Evolutionary conservation across 371 early-diverging fungal genomes (phyloP), one percentile per base, ranked within the genome.

Genomic region (Dichotomocladium elegans): DNA sequence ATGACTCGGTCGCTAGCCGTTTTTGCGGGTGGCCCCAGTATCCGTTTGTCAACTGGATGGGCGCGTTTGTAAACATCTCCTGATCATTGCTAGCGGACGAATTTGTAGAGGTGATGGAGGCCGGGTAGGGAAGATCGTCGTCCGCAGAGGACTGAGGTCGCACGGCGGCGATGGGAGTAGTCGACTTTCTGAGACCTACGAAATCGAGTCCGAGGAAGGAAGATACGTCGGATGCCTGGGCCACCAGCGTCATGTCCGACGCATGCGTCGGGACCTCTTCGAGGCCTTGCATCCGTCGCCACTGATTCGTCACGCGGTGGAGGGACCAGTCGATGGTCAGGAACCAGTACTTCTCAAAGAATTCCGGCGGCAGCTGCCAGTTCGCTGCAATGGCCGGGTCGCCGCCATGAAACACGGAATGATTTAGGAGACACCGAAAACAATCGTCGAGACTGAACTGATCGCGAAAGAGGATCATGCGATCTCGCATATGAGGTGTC

Each of bases 381-480:
- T 67, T 74, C 46, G 58, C 63, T n/a, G 75, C 71, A 41, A 70
- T 63, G 3, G 73, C 58, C 6, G 79, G 79, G 27, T 72, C 73
- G 29, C 79, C 79, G 6, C 68, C 68, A 44, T 74, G 79, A 34
- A 70, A 78, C 8, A 63, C 72, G 1, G 79, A 68, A 8, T 61
- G 62, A 6, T 53, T 60, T 15, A 74, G 57, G 19, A 78, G 45
- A 24, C 70, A 57, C n/a, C 68, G 64, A 52, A 72, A 70, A 41
- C 75, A 71, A 8, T 74, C 79, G 25, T 78, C 75, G 3, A 78
- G 56, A 41, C 72, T 66, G 47, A 65, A 78, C 15, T 66, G 58
- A 33, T 66, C 58, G 28, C 75, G 66, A 42, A 72, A 75, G 11
- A 78, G 34, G 47, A 78, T 78, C 79, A 78, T 78, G 44, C 73